phyloP scores from a whole-genome alignment of 371 early-diverging fungal genomes.

The Mucor lusitanicus region DNA sequence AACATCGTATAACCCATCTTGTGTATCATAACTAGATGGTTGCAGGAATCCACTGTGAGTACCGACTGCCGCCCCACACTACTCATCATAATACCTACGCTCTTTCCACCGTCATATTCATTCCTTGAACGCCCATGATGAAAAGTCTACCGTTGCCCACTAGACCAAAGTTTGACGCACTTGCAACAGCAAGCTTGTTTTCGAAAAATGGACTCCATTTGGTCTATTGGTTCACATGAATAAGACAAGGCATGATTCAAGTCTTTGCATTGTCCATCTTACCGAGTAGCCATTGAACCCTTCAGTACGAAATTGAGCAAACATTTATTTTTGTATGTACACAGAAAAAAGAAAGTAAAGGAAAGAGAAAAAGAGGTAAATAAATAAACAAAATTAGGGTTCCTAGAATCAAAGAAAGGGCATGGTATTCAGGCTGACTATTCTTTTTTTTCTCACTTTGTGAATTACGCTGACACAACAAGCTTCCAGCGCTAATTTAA shows the following conservation, averaged over 20 bases:
- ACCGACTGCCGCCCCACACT: background rate
- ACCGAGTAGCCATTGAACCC: conserved; percentile 72
- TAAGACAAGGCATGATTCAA: background rate
- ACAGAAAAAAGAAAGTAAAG: conserved; percentile 3
- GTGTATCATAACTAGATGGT: conserved; percentile 83
- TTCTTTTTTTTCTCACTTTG: background rate
- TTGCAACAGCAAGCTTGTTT: conserved; percentile 82
- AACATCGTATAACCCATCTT: conserved; percentile 92
- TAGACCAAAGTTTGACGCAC: conserved; percentile 94
- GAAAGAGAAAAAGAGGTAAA: conserved; percentile 1
- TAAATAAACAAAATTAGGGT: conserved; percentile 4
- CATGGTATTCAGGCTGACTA: conserved; percentile 24
- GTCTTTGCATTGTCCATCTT: conserved; percentile 6
- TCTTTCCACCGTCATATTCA: conserved; percentile 64
- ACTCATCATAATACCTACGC: conserved; percentile 51
- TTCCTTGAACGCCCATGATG: conserved; percentile 53
- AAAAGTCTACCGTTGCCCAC: conserved; percentile 93
- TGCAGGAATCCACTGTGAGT: background rate
- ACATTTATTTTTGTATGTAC: conserved; percentile 30
- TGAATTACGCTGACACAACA: conserved; percentile 8
- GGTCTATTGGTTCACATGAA: conserved; percentile 43
- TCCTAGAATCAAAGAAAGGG: background rate
- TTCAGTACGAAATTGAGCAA: conserved; percentile 60
- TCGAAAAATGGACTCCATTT: conserved; percentile 95
- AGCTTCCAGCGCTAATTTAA: background rate